Evolutionary conservation across 352 stramenopile species (phyloP), one percentile per base, ranked within the genome.

Genomic region (Phytophthora hybrid): DNA sequence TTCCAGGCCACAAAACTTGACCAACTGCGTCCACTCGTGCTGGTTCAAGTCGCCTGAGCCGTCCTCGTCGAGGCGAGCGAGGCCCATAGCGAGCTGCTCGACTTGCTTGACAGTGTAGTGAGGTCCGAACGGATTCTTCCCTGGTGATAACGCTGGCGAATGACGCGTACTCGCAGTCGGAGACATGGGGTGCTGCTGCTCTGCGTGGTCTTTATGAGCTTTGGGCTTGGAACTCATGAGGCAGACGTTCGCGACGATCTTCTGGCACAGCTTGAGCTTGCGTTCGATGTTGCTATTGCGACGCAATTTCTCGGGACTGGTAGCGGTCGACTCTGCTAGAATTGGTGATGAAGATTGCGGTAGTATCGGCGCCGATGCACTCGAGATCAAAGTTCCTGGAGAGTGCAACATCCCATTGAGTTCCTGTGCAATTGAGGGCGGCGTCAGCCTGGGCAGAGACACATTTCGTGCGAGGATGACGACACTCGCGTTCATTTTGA

Each of bases 51-150:
- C 84, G 1, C 84, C 82, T 0, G 78, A 88, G 16, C 80, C 81
- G 59, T 92, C 84, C 21, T 86, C 76, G 63, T 92, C 84, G 32
- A 89, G 83, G 26, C 76, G 77, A 56, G 79, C 75, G 32, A 92
- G 63, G 19, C 78, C 68, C n/a, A 74, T 67, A 1, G 79, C 83
- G 59, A 90, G 86, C 19, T 90, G 79, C 34, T 90, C 73, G 23
- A 92, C 81, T 21, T 92, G 81, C 29, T 88, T 89, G 23, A 80
- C 53, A 1, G 79, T 84, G 66, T 92, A 92, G 47, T 83, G 69
- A 29, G 84, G 84, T n/a, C 82, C 82, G 21, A 90, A 92, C 19
- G 81, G 75, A 31, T 90, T 87, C 29, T 68, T 69, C 0, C 67
- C 61, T 14, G 59, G 49, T n/a, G 58, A 21, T 34, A 74, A 39